Base-by-base conservation (phyloP, 2,329 filamentous ascomycete genomes). In the Cercospora sp. region DNA sequence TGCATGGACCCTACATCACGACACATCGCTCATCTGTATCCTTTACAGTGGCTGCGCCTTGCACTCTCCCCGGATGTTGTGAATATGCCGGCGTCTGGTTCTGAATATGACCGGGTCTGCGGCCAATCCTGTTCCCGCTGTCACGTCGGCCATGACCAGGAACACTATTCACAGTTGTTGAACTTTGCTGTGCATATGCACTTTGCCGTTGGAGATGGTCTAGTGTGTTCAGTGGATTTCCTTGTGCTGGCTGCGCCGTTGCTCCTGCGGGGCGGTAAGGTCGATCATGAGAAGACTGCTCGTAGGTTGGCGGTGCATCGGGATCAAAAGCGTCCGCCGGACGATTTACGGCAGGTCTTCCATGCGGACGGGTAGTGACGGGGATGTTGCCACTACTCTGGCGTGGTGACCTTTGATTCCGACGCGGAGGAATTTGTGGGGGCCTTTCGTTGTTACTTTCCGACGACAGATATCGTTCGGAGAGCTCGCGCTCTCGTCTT, bases 401-500 rank as follows among this genome's bases (percentile, higher is more conserved):
- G 5, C 63, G 67, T 7, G 64, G 63, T 3, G 48, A 72, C 70
- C 64, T 75, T 75, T 60, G 75, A 48, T 68, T 70, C 42, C 73
- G 70, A 63, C 73, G 70, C 1, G 73, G 76, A 36, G 73, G 75
- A 3, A 77, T 74, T 7, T 71, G 67, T 31, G 76, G 76, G 3
- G 71, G 70, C 55, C 69, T 67, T 57, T 80, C 5, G 75, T 90
- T 87, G 70, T 90, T 87, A 70, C 88, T 87, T 55, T 60, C 63
- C 8, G 63, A 58, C 72, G 75, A 74, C 66, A 93, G 91, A 72
- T 86, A 91, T 69, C 89, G 87, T 75, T 91, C 89, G 0, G 89
- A 91, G 0, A 92, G 82, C 66, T 87, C 82, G 64, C 87, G 88
- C 77, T 93, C 89, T n/a, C 87, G 83, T 10, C 84, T 83, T 7